Percentiles rank a stretch among this genome's conserved stretches.
phyloP scores from a whole-genome alignment of 805 yeast species.

The Wickerhamomyces mucosus region DNA sequence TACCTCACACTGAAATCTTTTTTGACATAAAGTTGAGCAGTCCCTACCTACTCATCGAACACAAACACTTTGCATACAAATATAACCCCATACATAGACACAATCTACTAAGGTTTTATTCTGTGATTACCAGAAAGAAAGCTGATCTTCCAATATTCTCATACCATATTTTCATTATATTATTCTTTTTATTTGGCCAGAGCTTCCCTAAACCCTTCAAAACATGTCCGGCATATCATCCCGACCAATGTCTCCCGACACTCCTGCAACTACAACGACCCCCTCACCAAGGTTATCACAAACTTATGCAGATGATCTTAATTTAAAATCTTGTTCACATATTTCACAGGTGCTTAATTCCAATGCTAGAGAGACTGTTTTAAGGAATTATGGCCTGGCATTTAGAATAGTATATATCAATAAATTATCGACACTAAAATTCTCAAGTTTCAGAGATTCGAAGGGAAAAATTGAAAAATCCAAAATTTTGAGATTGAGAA shows the following conservation, averaged over 20 bases:
- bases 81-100: too few species aligned
- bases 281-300: background rate
- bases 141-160: too few species aligned
- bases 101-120: too few species aligned
- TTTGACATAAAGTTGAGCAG: too few species aligned
- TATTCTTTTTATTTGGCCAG: too few species aligned
- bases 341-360: slow-evolving; percentile 18
- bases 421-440: slow-evolving; percentile 1
- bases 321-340: slow-evolving; percentile 17
- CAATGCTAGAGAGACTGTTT: slow-evolving; percentile 18
- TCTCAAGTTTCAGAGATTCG: slow-evolving; percentile 6
- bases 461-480: slow-evolving; percentile 23
- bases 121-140: too few species aligned
- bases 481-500: slow-evolving; percentile 31
- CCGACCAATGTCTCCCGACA: background rate
- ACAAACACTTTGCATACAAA: too few species aligned
- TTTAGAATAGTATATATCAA: slow-evolving; percentile 14
- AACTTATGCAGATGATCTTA: background rate
- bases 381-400: slow-evolving; percentile 19
- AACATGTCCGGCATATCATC: background rate
- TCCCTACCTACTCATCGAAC: too few species aligned
- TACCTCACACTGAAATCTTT: too few species aligned
- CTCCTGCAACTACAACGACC: background rate
- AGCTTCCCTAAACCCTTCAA: too few species aligned
- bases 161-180: too few species aligned